Evolutionary conservation across 2,329 filamentous ascomycete genomes (phyloP), one percentile per base, ranked within the genome.

Genomic region (Thermothelomyces thermophilus): DNA sequence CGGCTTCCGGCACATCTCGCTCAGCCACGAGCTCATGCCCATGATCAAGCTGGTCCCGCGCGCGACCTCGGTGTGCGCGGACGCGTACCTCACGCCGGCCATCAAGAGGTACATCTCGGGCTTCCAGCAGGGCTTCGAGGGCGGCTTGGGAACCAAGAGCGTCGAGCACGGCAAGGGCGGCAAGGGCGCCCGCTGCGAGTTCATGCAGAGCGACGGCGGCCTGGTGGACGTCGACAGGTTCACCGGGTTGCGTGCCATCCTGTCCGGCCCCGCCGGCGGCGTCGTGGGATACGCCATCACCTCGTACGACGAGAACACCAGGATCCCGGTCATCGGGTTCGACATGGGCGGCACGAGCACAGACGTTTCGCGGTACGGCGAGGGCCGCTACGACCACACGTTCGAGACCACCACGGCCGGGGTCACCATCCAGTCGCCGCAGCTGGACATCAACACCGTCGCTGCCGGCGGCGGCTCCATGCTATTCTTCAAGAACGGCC

Each of bases 341-440:
- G 90, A 96, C 59, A 96, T 96, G 90, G 89, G 89, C 33, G 90
- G 90, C 10, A 96, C 90, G 0, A 90, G 84, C 50, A 96, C 90
- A 1, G 90, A 96, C 65, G 88, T 95, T 9, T 94, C 87, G 30
- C 76, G 90, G 42, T 96, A 91, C 60, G 87, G 86, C 5, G 82
- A 85, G 47, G 90, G 90, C 14, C 76, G 87, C 48, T 91, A 95
- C 61, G 90, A 95, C 60, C 90, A 96, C 61, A 89, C 95, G 0
- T 95, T 95, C 58, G 90, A 95, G 68, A 95, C 90, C 0, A 95
- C 88, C 0, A 95, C 89, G 1, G 90, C 90, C 0, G 90, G 90
- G n/a, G 87, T 95, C 1, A 91, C 90, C 0, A 93, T 95, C 24
- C 90, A 95, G 61, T 90, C 87, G 1, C 90, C 90, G 0, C 90